Conservation (phyloP, 2,329 filamentous ascomycete genomes). For the Fusarium bactridioides region DNA sequence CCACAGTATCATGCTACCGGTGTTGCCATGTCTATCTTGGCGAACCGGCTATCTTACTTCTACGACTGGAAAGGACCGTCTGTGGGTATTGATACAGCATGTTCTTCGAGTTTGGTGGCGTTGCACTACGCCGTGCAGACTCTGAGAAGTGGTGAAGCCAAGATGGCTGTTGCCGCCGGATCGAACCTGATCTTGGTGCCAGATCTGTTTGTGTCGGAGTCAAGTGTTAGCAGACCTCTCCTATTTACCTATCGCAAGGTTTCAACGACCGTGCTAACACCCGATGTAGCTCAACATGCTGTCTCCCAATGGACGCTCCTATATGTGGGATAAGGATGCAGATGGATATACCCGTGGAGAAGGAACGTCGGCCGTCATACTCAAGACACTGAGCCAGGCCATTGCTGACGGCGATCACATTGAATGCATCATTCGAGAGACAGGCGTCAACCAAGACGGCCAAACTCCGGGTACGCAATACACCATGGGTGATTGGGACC, state of each 20-base stretch:
- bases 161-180: background rate
- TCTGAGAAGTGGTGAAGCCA: constrained; percentile 3
- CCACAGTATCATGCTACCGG: constrained; percentile 7
- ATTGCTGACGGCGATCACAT: background rate
- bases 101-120: constrained; percentile 3
- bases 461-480: background rate
- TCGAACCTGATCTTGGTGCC: background rate
- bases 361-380: background rate
- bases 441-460: background rate
- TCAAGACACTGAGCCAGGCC: constrained; percentile 2
- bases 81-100: constrained; percentile 13
- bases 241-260: rapidly evolving
- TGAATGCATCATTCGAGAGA: background rate
- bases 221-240: background rate
- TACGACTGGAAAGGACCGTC: constrained; percentile 4
- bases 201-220: background rate
- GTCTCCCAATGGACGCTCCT: background rate
- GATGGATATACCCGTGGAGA: constrained; percentile 22
- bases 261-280: background rate
- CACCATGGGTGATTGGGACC: background rate
- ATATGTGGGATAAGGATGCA: constrained; percentile 2
- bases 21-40: constrained; percentile 14
- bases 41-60: constrained; percentile 2
- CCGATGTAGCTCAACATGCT: background rate
- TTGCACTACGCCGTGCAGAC: constrained; percentile 1